Percentiles rank a stretch among this genome's conserved stretches.
Conservation (phyloP, 345 rosid species). For the Rhodamnia rubescens region DNA sequence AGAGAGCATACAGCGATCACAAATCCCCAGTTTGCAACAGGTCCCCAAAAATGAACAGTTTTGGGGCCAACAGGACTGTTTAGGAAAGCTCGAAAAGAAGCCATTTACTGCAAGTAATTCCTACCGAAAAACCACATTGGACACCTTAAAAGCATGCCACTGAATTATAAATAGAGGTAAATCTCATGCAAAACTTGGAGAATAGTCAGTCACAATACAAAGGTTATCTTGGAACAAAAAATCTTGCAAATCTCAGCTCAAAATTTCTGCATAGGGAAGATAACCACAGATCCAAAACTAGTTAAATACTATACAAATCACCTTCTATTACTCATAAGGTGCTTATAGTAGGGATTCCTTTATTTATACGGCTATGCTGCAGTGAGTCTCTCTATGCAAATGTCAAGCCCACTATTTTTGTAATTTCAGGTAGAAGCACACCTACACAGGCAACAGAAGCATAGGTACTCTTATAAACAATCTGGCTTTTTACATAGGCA, state of each 20-base stretch:
- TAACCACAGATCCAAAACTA: neutral
- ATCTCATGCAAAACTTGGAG: neutral
- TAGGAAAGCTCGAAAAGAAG: slow-evolving; percentile 59
- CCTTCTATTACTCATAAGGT: neutral
- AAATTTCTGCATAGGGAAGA: neutral
- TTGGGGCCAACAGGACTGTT: slow-evolving; percentile 86
- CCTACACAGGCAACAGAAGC: neutral
- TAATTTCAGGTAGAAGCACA: neutral
- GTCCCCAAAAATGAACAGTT: slow-evolving; percentile 89
- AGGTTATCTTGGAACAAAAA: neutral
- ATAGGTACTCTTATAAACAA: neutral
- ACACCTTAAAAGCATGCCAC: neutral
- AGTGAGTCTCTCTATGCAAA: neutral
- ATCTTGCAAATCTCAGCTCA: neutral
- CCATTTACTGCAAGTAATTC: slow-evolving; percentile 21
- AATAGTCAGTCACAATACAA: neutral
- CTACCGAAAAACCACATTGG: neutral
- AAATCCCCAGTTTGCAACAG: slow-evolving; percentile 84
- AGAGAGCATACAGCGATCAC: slow-evolving; percentile 54
- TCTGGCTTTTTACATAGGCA: neutral
- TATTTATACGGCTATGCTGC: neutral
- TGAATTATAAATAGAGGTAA: neutral
- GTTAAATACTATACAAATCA: neutral
- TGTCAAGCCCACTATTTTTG: neutral
- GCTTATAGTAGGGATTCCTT: neutral